Conservation (phyloP, 495 filamentous ascomycete genomes). For the Pyrenula massariospora region DNA sequence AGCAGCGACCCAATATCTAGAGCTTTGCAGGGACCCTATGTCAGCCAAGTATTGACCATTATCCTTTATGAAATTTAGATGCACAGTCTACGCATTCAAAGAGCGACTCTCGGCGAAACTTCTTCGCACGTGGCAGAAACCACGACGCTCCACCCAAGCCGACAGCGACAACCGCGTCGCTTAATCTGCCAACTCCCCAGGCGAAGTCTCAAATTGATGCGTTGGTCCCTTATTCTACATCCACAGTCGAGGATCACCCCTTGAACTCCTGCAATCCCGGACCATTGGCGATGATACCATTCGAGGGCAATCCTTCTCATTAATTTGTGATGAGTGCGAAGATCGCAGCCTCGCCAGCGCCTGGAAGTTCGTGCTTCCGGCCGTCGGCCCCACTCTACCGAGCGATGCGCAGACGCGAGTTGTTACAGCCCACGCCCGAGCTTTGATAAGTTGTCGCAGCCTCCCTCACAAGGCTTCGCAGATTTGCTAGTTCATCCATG, state of each 20-base stretch:
- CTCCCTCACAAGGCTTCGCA: neutral
- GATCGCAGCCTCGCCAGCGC: neutral
- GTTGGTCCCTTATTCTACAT: neutral
- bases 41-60: too few species aligned
- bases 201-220: neutral
- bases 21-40: too few species aligned
- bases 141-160: neutral
- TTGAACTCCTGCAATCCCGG: neutral
- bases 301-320: neutral
- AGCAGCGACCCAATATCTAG: too few species aligned
- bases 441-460: neutral
- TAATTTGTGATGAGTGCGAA: neutral
- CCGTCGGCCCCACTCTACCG: neutral
- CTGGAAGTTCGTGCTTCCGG: neutral
- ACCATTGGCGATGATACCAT: neutral
- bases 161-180: neutral
- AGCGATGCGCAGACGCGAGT: neutral
- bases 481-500: neutral
- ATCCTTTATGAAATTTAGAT: too few species aligned
- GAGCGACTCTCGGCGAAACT: too few species aligned
- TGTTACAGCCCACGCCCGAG: neutral
- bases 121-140: neutral
- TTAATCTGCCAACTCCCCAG: neutral
- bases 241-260: neutral
- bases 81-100: too few species aligned